Conservation (phyloP, 176 grass and related monocot species). For the Musa troglodytarum region DNA sequence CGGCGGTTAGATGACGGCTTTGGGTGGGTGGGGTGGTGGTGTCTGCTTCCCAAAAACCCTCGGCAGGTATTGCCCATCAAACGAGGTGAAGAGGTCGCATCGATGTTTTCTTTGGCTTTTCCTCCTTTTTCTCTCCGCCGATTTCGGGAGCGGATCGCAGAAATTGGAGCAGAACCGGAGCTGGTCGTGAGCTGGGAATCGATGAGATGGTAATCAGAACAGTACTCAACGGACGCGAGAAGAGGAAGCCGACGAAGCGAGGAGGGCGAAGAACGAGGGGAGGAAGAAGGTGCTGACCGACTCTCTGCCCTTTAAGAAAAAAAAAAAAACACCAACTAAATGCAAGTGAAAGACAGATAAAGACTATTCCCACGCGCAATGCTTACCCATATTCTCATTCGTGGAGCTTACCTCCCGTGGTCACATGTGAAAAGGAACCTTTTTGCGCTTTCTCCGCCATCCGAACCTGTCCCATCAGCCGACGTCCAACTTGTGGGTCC, state of each 20-base stretch:
- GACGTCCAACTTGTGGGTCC: too few species aligned
- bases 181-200: too few species aligned
- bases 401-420: too few species aligned
- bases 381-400: too few species aligned
- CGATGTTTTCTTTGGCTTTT: neutral
- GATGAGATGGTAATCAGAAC: neutral
- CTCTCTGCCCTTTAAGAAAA: neutral
- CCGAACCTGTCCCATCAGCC: too few species aligned
- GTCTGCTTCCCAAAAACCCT: constrained; percentile 60
- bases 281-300: neutral
- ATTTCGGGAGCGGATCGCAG: neutral
- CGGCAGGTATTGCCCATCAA: constrained; percentile 99
- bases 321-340: too few species aligned
- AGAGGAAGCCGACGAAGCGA: neutral
- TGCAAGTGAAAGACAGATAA: too few species aligned
- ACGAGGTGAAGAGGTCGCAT: constrained; percentile 31
- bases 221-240: neutral
- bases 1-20: constrained; percentile 30
- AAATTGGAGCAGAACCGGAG: neutral
- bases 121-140: neutral
- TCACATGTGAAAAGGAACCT: too few species aligned
- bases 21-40: constrained; percentile 40
- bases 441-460: too few species aligned
- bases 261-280: neutral
- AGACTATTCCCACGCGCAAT: too few species aligned